Conservation (phyloP, 805 yeast genomes). For the Kuraishia capsulata region DNA sequence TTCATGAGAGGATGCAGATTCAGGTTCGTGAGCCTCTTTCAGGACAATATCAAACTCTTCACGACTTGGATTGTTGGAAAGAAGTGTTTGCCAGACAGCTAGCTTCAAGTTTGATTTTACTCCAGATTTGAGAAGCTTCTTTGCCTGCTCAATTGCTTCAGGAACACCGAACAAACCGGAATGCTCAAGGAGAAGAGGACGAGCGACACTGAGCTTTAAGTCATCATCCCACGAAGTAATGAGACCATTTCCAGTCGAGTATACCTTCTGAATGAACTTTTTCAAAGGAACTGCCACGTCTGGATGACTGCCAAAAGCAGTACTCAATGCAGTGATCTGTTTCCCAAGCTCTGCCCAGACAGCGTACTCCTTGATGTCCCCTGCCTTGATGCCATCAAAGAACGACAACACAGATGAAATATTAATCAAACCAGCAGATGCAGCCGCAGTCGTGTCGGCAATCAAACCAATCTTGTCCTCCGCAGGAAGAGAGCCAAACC, state of each 20-base stretch:
- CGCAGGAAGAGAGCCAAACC: slow-evolving; percentile 28
- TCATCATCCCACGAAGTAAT: not conserved
- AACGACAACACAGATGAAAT: slow-evolving; percentile 37
- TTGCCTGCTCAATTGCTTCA: slow-evolving; percentile 9
- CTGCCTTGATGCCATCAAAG: slow-evolving; percentile 23
- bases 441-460: slow-evolving; percentile 41
- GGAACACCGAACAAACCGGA: not conserved
- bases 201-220: not conserved
- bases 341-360: slow-evolving; percentile 49
- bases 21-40: slow-evolving; percentile 39
- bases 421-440: slow-evolving; percentile 33
- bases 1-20: slow-evolving; percentile 50
- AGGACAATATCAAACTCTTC: slow-evolving; percentile 29
- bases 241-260: not conserved
- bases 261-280: not conserved
- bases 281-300: not conserved
- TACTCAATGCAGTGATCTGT: slow-evolving; percentile 25
- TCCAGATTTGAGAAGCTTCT: slow-evolving; percentile 18
- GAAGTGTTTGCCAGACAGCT: slow-evolving; percentile 33
- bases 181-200: not conserved
- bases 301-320: slow-evolving; percentile 12
- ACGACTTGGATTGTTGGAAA: slow-evolving; percentile 25
- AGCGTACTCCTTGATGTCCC: slow-evolving; percentile 23
- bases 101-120: slow-evolving; percentile 22
- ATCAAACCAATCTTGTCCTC: slow-evolving; percentile 45